Conservation (phyloP, 176 grass and related monocot genomes). For the Puya raimondii region DNA sequence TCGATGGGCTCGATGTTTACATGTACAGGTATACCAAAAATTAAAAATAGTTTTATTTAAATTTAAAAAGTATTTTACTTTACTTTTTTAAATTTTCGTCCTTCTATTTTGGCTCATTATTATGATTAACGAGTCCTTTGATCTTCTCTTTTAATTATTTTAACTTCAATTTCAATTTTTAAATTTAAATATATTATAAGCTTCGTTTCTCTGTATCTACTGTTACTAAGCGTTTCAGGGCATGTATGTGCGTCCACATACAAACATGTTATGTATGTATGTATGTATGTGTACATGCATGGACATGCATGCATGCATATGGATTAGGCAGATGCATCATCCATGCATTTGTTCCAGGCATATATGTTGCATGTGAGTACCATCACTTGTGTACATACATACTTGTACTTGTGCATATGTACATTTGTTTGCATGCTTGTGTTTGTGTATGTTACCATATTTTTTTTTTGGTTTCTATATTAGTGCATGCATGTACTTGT, state of each 20-base stretch:
- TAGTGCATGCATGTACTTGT: too few species aligned
- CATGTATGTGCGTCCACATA: not conserved
- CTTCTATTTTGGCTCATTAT: not conserved
- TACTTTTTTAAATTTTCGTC: not conserved
- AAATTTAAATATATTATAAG: not conserved
- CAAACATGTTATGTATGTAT: not conserved
- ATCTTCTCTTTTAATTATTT: not conserved
- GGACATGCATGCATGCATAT: not conserved
- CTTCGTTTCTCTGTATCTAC: not conserved
- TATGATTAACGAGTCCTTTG: not conserved
- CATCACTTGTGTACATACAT: not conserved
- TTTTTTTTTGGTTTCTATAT: too few species aligned
- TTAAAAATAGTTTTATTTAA: not conserved
- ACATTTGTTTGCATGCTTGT: not conserved
- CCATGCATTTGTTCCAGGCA: not conserved
- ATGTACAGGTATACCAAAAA: constrained; percentile 35
- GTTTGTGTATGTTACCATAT: not conserved
- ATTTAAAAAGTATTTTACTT: not conserved
- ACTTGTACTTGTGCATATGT: not conserved
- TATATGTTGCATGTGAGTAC: not conserved
- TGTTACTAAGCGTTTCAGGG: not conserved
- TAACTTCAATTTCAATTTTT: not conserved
- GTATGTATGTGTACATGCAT: not conserved
- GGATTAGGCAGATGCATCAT: not conserved
- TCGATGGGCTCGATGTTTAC: constrained; percentile 59